These are phyloP conservation scores for Zygosaccharomyces lentus DNA, from an alignment of 805 yeast species.

Conservation along the genomic window DNA sequence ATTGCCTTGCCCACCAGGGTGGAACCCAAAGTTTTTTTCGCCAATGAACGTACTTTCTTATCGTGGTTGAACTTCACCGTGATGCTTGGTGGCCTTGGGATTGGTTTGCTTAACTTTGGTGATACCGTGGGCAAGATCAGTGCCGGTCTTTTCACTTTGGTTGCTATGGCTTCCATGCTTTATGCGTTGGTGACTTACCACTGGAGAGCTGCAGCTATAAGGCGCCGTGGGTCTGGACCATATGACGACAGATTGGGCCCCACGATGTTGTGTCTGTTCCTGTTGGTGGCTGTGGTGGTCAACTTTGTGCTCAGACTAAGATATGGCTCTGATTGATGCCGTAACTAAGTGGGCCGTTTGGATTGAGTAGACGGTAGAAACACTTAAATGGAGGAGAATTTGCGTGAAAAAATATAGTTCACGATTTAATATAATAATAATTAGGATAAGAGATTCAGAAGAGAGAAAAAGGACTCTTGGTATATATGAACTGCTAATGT, in stretches of 20 bases:
- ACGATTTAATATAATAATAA: no score
- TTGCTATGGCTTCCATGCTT: slow-evolving; percentile 97
- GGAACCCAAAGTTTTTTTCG: slow-evolving; percentile 98
- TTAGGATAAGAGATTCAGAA: neutral
- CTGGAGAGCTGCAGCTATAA: slow-evolving; percentile 98
- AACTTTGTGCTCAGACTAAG: slow-evolving; percentile 75
- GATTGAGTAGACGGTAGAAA: no score
- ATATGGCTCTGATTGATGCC: slow-evolving; percentile 15
- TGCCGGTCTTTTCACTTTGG: slow-evolving; percentile 90
- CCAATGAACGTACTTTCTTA: slow-evolving; percentile 96
- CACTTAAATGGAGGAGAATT: no score
- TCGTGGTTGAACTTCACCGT: slow-evolving; percentile 99
- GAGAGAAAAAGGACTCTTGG: no score
- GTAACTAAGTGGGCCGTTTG: neutral
- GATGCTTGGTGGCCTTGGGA: slow-evolving; percentile 92
- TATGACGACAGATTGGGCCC: slow-evolving; percentile 99
- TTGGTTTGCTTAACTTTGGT: slow-evolving; percentile 94
- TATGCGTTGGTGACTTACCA: slow-evolving; percentile 95
- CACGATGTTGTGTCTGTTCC: slow-evolving; percentile 90
- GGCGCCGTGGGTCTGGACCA: slow-evolving; percentile 98
- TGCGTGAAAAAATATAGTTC: no score
- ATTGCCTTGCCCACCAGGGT: slow-evolving; percentile 97
- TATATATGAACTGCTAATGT: no score
- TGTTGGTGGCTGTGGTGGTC: slow-evolving; percentile 87
- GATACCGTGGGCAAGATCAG: slow-evolving; percentile 88